Percentiles rank a stretch among this genome's conserved stretches.
Evolutionary conservation across 2,329 filamentous ascomycete species (phyloP).

Genomic region (Pseudopyricularia cyperi): DNA sequence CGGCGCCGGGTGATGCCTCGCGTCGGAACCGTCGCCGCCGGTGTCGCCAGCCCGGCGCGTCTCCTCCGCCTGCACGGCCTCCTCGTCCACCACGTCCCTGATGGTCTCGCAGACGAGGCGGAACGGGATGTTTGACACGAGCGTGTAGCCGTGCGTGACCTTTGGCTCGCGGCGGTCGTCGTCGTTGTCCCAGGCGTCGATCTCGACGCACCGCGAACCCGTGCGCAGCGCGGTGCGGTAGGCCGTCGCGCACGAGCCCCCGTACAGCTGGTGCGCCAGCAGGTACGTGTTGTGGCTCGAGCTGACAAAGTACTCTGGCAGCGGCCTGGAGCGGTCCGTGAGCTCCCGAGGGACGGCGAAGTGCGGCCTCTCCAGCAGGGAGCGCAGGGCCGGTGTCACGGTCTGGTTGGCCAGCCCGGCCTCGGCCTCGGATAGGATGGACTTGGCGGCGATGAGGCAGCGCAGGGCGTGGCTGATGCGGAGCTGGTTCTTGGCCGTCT

Average conservation of each 20-base stretch:
- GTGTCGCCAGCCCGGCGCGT: constrained; percentile 10
- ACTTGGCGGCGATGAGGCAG: constrained; percentile 38
- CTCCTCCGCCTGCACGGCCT: constrained; percentile 28
- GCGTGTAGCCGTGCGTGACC: constrained; percentile 57
- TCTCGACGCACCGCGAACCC: constrained; percentile 59
- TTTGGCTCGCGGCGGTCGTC: constrained; percentile 41
- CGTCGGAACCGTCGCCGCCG: constrained; percentile 13
- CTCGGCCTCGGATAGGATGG: constrained; percentile 34
- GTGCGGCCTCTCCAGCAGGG: constrained; percentile 42
- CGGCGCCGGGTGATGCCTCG: constrained; percentile 33
- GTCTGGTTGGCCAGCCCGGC: constrained; percentile 21
- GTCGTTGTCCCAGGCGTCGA: constrained; percentile 56
- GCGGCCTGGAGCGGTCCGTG: constrained; percentile 42
- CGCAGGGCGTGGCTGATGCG: constrained; percentile 46
- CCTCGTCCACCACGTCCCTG: constrained; percentile 46
- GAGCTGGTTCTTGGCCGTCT: constrained; percentile 36
- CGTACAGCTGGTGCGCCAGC: constrained; percentile 55
- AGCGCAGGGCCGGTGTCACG: constrained; percentile 30
- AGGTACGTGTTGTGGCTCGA: constrained; percentile 65
- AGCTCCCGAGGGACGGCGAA: constrained; percentile 40
- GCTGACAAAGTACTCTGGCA: constrained; percentile 60
- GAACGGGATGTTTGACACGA: constrained; percentile 53
- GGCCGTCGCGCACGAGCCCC: constrained; percentile 45
- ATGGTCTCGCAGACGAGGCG: constrained; percentile 53
- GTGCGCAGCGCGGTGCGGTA: constrained; percentile 50